Conservation (phyloP, 345 rosid genomes). For the Raphanus sativus region DNA sequence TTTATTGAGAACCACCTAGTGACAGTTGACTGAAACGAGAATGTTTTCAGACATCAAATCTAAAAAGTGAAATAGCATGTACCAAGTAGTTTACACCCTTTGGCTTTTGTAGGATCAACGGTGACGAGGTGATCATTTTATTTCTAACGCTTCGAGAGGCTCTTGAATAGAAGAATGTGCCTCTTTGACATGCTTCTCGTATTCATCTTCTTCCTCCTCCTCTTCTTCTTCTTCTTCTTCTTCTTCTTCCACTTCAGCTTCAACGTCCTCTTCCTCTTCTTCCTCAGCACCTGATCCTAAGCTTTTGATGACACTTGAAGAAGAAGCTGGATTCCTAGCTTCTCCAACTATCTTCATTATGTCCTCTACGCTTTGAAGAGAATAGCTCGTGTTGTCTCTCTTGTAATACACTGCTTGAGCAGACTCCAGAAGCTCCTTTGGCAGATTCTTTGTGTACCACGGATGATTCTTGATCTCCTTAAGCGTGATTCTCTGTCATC, state of each 20-base stretch:
- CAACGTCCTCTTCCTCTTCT: conserved; percentile 58
- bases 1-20: conserved; percentile 7
- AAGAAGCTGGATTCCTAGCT: conserved; percentile 70
- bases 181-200: conserved; percentile 40
- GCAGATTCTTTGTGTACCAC: conserved; percentile 91
- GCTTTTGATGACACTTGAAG: conserved; percentile 53
- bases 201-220: conserved; percentile 22
- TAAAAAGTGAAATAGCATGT: conserved; percentile 7
- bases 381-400: conserved; percentile 69
- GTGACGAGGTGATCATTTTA: not conserved
- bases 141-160: conserved; percentile 13
- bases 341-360: conserved; percentile 87
- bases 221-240: not conserved
- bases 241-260: conserved; percentile 61
- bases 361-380: conserved; percentile 76
- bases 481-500: conserved; percentile 68
- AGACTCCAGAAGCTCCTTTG: conserved; percentile 73
- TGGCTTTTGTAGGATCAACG: conserved; percentile 7
- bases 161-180: conserved; percentile 40
- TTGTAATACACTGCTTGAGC: conserved; percentile 70
- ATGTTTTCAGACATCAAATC: conserved; percentile 3
- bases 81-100: conserved; percentile 8
- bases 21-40: not conserved
- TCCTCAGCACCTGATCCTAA: conserved; percentile 60
- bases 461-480: conserved; percentile 83